Conservation (phyloP, 306 rosid genomes). For the Begonia masoniana region DNA sequence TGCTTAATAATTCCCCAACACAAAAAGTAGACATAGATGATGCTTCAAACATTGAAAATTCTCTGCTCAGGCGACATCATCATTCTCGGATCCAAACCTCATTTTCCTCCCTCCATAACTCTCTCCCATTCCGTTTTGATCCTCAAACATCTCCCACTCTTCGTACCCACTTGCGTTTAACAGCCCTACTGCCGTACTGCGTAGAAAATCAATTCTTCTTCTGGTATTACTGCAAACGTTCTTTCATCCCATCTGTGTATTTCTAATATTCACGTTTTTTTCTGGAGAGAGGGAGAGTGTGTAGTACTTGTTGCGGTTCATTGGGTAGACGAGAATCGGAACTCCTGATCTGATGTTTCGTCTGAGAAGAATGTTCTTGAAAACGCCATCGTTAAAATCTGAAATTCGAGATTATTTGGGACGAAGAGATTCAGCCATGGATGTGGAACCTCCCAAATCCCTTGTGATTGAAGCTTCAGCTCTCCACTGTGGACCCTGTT, state of each 20-base stretch:
- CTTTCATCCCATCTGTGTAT: conserved; percentile 62
- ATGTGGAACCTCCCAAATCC: conserved; percentile 87
- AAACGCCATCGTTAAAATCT: conserved; percentile 47
- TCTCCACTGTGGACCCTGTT: conserved; percentile 72
- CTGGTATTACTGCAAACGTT: conserved; percentile 56
- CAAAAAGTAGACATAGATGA: too few species aligned
- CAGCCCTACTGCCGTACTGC: conserved; percentile 56
- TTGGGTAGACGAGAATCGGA: conserved; percentile 63
- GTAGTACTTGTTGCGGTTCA: conserved; percentile 70
- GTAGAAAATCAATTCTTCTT: conserved; percentile 67
- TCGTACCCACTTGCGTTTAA: conserved; percentile 65
- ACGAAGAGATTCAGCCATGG: conserved; percentile 82
- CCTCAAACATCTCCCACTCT: conserved; percentile 48
- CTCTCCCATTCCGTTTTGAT: conserved; percentile 57
- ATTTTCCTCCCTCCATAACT: conserved; percentile 38
- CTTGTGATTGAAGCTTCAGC: conserved; percentile 57
- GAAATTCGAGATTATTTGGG: conserved; percentile 48
- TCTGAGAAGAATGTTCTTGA: conserved; percentile 47
- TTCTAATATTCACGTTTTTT: neutral
- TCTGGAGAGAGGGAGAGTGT: neutral
- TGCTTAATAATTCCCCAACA: too few species aligned
- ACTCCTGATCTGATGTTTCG: conserved; percentile 47
- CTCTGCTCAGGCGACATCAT: conserved; percentile 78
- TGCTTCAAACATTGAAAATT: conserved; percentile 29
- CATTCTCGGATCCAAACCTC: conserved; percentile 73